Evolutionary conservation across 257 asterid genomes (phyloP), one percentile per base, ranked within the genome.

Genomic region (Solanum neorickii): DNA sequence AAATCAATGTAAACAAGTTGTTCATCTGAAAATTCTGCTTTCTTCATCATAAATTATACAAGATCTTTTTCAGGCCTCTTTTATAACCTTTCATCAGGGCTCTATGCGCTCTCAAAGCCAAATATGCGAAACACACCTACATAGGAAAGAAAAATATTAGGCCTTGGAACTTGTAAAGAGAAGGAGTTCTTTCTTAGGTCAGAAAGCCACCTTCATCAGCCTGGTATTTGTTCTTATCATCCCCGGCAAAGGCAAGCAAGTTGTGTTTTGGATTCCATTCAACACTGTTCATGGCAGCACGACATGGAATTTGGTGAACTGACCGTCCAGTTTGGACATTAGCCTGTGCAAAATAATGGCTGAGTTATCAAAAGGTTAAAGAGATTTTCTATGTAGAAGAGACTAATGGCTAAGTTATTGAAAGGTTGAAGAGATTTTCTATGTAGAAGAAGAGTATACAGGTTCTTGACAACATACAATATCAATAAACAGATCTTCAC

Each of bases 211-310:
- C 99, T 96, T 97, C 99, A 84, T 97, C 99, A 6, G 96, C 91
- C 89, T 91, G 96, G 90, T 97, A 96, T 86, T 97, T 96, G 89
- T 97, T 97, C 89, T 96, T 96, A 88, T 97, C 99, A 87, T 97
- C 99, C 86, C 99, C 99, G 42, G 99, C 99, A 90, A 94, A 96
- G 52, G 99, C 99, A 82, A 97, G 99, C 82, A 97, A 88, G 93
- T 96, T 95, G 89, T 86, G 89, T 89, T 93, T 96, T 27, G 99
- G 99, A 90, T 97, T 95, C 99, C 99, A 95, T 83, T 97, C 99
- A 86, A 96, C 99, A 33, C 99, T 97, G 92, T 97, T 96, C 99
- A 97, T 97, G 89, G 98, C 98, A 74, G 98, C 99, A 37, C 98
- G 97, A 25, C 99, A 96, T 70, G 98, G 96, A 87, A 97, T 97